Evolutionary conservation across 2,329 filamentous ascomycete genomes (phyloP).

Genomic region (Trichoderma koningiopsis): DNA sequence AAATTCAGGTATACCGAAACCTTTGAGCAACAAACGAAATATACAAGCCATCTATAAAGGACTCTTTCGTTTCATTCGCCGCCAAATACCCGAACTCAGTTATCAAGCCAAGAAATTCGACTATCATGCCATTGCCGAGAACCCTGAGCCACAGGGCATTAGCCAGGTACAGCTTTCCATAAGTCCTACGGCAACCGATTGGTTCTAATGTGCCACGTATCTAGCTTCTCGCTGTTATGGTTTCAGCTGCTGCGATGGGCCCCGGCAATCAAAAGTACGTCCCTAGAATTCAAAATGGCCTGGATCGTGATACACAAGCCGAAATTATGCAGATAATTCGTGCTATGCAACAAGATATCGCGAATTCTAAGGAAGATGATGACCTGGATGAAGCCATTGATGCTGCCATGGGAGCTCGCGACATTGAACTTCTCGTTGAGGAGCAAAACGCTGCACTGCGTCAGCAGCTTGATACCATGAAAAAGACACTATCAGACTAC

Average conservation of each 20-base stretch:
- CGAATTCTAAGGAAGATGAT: constrained; percentile 42
- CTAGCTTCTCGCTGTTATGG: constrained; percentile 63
- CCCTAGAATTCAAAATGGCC: constrained; percentile 43
- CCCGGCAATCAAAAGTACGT: constrained; percentile 59
- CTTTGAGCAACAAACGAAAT: constrained; percentile 54
- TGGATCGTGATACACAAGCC: constrained; percentile 48
- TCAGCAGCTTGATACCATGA: constrained; percentile 54
- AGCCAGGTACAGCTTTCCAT: constrained; percentile 48
- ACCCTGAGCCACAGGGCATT: constrained; percentile 57
- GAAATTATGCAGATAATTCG: constrained; percentile 51
- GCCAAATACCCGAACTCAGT: constrained; percentile 53
- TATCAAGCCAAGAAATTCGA: constrained; percentile 56
- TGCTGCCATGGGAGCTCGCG: constrained; percentile 48
- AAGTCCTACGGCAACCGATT: neutral
- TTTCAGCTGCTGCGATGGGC: constrained; percentile 62
- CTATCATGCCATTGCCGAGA: constrained; percentile 60
- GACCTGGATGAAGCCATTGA: constrained; percentile 45
- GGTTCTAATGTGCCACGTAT: constrained; percentile 31
- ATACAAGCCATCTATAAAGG: constrained; percentile 58
- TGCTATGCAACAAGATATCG: constrained; percentile 44
- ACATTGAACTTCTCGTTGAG: constrained; percentile 59
- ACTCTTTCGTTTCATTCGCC: constrained; percentile 57
- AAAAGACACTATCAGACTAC: constrained; percentile 60
- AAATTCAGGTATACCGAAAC: constrained; percentile 46
- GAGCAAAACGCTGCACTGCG: constrained; percentile 56